Evolutionary conservation across 768 basidiomycete genomes (phyloP).

Genomic region (Trametes cubensis): DNA sequence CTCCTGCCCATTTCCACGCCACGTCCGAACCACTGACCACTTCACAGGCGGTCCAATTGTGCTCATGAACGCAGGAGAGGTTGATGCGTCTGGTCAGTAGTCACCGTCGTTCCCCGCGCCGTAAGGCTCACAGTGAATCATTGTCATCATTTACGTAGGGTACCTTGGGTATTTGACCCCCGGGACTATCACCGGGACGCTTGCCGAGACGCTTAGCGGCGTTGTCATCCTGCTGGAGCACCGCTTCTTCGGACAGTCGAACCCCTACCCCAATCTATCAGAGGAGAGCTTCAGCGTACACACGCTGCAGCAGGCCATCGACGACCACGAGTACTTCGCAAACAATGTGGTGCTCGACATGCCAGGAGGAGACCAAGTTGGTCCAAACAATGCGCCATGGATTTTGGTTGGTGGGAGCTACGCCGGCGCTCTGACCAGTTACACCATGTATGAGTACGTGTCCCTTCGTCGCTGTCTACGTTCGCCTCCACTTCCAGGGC

Average conservation of each 20-base stretch:
- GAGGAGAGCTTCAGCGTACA: constrained; percentile 58
- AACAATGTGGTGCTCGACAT: constrained; percentile 66
- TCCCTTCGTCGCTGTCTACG: no score
- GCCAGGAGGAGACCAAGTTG: constrained; percentile 63
- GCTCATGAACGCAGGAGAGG: constrained; percentile 68
- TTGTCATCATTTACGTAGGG: no score
- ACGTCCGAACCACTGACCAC: no score
- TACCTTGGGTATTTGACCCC: constrained; percentile 59
- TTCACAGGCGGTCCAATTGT: constrained; percentile 56
- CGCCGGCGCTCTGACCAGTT: constrained; percentile 53
- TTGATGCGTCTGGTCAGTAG: constrained; percentile 40
- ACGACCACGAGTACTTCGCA: constrained; percentile 72
- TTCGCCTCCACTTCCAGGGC: not conserved
- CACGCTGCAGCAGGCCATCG: constrained; percentile 75
- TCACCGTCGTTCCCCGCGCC: no score
- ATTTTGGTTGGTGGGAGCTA: constrained; percentile 48
- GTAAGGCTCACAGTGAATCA: no score
- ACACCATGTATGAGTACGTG: constrained; percentile 68
- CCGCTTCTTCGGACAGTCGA: constrained; percentile 76
- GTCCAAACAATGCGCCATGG: constrained; percentile 54
- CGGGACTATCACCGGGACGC: constrained; percentile 59
- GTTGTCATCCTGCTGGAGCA: constrained; percentile 69
- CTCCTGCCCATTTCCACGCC: not conserved
- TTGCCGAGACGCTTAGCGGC: constrained; percentile 69
- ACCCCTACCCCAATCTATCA: constrained; percentile 63